Base-by-base conservation (phyloP, 2,329 filamentous ascomycete species). In the Ophiostoma australiae region DNA sequence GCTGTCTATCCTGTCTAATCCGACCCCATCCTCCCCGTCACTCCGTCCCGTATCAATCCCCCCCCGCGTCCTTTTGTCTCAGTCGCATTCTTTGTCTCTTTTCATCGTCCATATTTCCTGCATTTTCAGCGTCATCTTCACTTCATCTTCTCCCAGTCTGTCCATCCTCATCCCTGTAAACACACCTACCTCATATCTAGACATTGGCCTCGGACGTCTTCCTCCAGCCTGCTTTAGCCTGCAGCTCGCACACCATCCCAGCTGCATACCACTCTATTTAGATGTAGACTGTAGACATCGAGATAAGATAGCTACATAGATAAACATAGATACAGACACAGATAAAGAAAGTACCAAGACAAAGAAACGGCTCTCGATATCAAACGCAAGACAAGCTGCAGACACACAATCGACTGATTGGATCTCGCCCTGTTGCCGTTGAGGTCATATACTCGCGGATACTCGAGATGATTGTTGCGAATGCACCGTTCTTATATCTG, bases 181-280 rank as follows among this genome's bases (percentile, higher is more conserved):
- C 44, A 48, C 44, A 7, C 33, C 27, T 63, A 11, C 15, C 11
- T 63, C 23, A 4, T 13, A 3, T 20, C 27, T 55, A 11, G 27
- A n/a, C 27, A 6, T 33, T 3, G 8, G 10, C 27, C 13, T 61
- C 55, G 48, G 52, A 58, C 33, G 41, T 69, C 58, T 66, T 39
- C 23, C 37, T 37, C 58, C 55, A 33, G 52, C 39, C 33, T 37
- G 55, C 52, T 69, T 33, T 33, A 17, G 27, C 58, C 27, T 63
- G 27, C 58, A 63, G 23, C 58, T 63, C 58, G 15, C 58, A 63
- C 27, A 63, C 58, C 58, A 63, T 63, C 58, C 13, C 13, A 63
- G 23, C 58, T 63, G 58, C 58, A 63, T 63, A 33, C 58, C 23
- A 63, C 58, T 63, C 27, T 58, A 58, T 11, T 31, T n/a, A 13